Evolutionary conservation across 176 grass and related monocot species (phyloP).

Genomic region (Musa troglodytarum): DNA sequence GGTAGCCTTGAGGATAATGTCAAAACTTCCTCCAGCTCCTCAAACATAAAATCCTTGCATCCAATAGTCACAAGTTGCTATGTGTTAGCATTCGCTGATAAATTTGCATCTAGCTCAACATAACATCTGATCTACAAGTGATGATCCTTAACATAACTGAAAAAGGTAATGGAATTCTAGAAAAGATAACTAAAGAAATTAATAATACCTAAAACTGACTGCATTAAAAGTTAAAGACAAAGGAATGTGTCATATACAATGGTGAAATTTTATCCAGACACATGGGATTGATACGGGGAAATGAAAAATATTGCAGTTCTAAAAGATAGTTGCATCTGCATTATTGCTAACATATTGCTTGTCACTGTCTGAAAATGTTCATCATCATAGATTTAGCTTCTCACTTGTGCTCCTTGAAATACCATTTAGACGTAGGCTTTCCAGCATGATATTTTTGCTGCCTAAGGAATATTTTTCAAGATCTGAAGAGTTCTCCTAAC

Average conservation of each 20-base stretch:
- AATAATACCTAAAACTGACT: neutral
- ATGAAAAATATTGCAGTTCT: neutral
- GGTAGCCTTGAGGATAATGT: constrained; percentile 13
- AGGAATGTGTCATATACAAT: neutral
- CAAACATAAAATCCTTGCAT: constrained; percentile 13
- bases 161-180: neutral
- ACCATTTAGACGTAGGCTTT: too few species aligned
- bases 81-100: too few species aligned
- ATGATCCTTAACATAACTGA: too few species aligned
- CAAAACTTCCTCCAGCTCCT: constrained; percentile 17
- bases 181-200: neutral
- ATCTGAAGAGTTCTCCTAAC: too few species aligned
- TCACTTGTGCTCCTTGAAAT: too few species aligned
- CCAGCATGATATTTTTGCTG: too few species aligned
- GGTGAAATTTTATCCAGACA: neutral
- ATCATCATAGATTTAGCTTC: neutral
- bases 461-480: too few species aligned
- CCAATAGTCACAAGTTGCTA: neutral
- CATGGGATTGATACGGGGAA: neutral
- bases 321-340: neutral
- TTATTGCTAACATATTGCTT: neutral
- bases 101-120: too few species aligned
- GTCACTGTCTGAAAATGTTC: neutral
- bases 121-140: too few species aligned
- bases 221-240: too few species aligned